Conservation (phyloP, 306 rosid genomes). For the Myrica gale region DNA sequence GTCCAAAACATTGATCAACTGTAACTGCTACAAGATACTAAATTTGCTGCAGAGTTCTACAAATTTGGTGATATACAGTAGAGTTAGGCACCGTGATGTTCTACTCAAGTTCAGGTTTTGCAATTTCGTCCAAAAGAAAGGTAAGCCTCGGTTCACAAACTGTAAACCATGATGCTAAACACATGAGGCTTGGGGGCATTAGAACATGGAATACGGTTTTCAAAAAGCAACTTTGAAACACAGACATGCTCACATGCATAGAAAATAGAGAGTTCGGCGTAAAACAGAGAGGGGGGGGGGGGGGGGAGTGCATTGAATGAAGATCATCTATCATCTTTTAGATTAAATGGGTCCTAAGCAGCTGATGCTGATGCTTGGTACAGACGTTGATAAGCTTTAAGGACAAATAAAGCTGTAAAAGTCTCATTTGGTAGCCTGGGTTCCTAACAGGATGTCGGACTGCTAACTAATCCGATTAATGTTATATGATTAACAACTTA, state of each 20-base stretch:
- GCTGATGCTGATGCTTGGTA: constrained; percentile 2
- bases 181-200: neutral
- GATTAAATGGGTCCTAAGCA: neutral
- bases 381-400: constrained; percentile 6
- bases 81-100: neutral
- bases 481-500: neutral
- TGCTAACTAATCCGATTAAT: neutral
- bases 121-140: neutral
- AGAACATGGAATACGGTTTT: constrained; percentile 2
- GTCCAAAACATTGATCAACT: too few relatives aligned
- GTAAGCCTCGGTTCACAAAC: neutral
- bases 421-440: neutral
- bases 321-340: neutral
- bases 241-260: too few relatives aligned
- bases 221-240: neutral
- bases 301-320: neutral
- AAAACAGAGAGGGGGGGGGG: neutral
- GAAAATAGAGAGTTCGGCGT: neutral
- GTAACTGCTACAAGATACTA: neutral
- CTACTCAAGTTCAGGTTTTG: constrained; percentile 14
- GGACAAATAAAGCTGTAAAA: constrained; percentile 16
- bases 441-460: constrained; percentile 26
- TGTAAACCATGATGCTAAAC: constrained; percentile 1
- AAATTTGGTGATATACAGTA: neutral
- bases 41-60: neutral